Percentiles rank a stretch among this genome's conserved stretches.
phyloP scores from a whole-genome alignment of 805 yeast genomes.

The Cephaloascus fragrans region DNA sequence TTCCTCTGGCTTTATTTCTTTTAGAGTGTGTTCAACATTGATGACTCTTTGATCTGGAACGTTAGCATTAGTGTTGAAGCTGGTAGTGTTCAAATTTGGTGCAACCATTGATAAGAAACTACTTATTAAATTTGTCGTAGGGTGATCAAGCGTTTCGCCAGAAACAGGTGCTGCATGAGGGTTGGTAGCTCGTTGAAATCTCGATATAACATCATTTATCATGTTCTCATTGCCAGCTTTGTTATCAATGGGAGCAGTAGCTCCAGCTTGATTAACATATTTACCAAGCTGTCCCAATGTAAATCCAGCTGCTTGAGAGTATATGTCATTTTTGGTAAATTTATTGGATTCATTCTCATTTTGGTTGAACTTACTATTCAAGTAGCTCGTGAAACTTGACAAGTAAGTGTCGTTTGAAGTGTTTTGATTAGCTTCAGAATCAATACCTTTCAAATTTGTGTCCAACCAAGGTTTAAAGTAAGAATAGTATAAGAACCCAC shows the following conservation, averaged over 20 bases:
- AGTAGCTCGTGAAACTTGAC: neutral
- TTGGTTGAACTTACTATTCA: neutral
- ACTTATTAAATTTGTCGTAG: neutral
- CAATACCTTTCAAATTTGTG: neutral
- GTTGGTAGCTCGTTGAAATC: neutral
- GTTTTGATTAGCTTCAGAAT: neutral
- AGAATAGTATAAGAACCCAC: constrained; percentile 3
- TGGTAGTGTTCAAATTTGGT: neutral
- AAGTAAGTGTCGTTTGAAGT: neutral
- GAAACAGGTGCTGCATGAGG: neutral
- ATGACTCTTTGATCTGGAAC: no score
- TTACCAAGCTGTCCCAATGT: neutral
- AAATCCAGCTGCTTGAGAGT: neutral
- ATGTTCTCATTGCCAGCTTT: neutral
- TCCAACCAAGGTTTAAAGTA: constrained; percentile 4
- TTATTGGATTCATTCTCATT: neutral
- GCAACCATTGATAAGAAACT: constrained; percentile 1
- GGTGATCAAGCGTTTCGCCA: neutral
- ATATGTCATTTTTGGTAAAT: neutral
- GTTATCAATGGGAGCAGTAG: neutral
- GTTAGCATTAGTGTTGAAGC: neutral
- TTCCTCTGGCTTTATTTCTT: neutral
- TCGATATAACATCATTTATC: neutral
- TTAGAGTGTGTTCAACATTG: neutral
- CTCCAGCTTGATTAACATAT: neutral